These are phyloP conservation scores for Alopecurus myosuroides DNA, from an alignment of 176 grass and related monocot genomes.

Conservation along the genomic window DNA sequence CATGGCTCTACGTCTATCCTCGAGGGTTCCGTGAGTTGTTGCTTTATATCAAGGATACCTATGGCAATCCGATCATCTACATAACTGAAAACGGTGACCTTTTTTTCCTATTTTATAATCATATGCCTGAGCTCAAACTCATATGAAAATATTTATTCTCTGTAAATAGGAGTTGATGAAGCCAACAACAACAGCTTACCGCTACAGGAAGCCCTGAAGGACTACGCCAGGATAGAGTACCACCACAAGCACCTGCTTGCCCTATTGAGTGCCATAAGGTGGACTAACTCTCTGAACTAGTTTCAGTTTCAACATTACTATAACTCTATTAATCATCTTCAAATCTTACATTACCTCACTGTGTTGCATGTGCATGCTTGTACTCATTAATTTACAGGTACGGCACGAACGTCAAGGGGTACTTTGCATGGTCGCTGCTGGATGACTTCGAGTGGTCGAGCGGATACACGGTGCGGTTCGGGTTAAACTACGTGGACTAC, in stretches of 20 bases:
- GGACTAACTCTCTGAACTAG: background rate
- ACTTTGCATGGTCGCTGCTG: too few species aligned
- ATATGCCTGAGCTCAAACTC: background rate
- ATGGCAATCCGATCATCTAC: slow-evolving; percentile 40
- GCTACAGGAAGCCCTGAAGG: slow-evolving; percentile 45
- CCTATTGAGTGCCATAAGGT: slow-evolving; percentile 53
- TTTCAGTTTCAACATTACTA: background rate
- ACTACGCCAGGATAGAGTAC: too few species aligned
- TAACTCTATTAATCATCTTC: background rate
- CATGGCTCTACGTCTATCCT: slow-evolving; percentile 54
- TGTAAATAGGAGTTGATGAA: slow-evolving; percentile 24
- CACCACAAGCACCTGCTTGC: slow-evolving; percentile 45
- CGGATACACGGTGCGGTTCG: slow-evolving; percentile 54
- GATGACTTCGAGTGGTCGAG: too few species aligned
- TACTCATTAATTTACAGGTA: slow-evolving; percentile 26
- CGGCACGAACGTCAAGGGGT: too few species aligned
- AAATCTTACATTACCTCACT: background rate
- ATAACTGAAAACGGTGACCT: slow-evolving; percentile 57
- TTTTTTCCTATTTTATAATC: background rate
- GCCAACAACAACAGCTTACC: slow-evolving; percentile 32
- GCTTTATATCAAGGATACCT: slow-evolving; percentile 51
- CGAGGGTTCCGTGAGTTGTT: slow-evolving; percentile 38
- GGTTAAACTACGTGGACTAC: slow-evolving; percentile 55
- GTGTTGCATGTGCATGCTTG: background rate
- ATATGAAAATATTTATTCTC: background rate